phyloP scores from a whole-genome alignment of 176 grass and related monocot genomes.

The Melocanna baccifera region DNA sequence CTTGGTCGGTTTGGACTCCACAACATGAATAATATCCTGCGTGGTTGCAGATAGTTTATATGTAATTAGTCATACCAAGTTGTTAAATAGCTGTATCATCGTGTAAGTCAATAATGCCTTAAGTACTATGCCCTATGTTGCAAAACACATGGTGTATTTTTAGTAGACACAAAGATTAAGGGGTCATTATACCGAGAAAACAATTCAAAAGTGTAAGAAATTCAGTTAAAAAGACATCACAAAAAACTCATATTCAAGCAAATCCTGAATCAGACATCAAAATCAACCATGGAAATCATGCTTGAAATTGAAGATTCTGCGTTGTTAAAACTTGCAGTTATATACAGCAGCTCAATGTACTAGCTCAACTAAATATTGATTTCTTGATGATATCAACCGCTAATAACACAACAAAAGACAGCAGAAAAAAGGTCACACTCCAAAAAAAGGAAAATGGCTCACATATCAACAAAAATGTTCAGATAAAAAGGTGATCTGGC shows the following conservation, averaged over 20 bases:
- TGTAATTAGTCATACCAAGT: not conserved
- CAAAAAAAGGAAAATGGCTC: not conserved
- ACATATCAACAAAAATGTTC: not conserved
- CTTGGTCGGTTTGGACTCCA: slow-evolving; percentile 76
- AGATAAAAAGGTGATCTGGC: not conserved
- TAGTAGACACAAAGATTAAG: not conserved
- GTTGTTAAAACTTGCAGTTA: not conserved
- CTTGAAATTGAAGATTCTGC: not conserved
- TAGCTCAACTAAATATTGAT: not conserved
- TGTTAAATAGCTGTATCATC: not conserved
- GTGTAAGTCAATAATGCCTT: not conserved
- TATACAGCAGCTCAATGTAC: not conserved
- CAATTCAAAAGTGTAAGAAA: not conserved
- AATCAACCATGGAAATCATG: not conserved
- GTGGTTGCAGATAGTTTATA: not conserved
- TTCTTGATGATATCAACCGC: not conserved
- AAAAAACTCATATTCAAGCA: not conserved
- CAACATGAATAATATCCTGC: slow-evolving; percentile 85
- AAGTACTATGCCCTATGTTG: not conserved
- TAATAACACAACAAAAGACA: not conserved
- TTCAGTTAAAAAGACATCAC: not conserved
- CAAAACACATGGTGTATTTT: not conserved
- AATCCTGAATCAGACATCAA: not conserved
- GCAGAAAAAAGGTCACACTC: not conserved
- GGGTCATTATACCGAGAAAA: not conserved